Conservation (phyloP, 495 filamentous ascomycete species). For the Xeromyces bisporus region DNA sequence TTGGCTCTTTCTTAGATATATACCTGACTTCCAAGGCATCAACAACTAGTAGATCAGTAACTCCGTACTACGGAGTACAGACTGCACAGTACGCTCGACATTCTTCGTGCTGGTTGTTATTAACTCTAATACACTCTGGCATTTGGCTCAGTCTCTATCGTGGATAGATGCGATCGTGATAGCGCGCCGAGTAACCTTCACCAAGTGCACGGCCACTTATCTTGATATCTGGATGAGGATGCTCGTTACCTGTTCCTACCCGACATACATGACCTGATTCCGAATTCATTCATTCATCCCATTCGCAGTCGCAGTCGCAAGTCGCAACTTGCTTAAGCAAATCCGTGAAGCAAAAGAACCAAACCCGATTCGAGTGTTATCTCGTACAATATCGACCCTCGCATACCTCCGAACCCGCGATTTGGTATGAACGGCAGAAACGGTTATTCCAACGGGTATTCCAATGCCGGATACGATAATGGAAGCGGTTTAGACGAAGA, state of each 20-base stretch:
- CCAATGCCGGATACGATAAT: conserved; percentile 22
- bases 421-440: conserved; percentile 27
- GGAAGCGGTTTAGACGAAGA: conserved; percentile 17
- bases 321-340: too few relatives aligned
- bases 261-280: background rate
- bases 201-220: background rate
- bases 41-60: too few relatives aligned
- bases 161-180: background rate
- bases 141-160: too few relatives aligned
- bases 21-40: too few relatives aligned
- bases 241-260: background rate
- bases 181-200: background rate
- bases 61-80: too few relatives aligned
- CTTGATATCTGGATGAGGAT: background rate
- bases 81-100: too few relatives aligned
- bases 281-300: background rate
- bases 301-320: too few relatives aligned
- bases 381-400: background rate
- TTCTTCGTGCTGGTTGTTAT: too few relatives aligned
- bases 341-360: too few relatives aligned
- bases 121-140: too few relatives aligned
- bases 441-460: conserved; percentile 27
- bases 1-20: too few relatives aligned
- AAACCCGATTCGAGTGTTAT: background rate
- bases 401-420: background rate